Evolutionary conservation across 768 basidiomycete genomes (phyloP), one percentile per base, ranked within the genome.

Genomic region (Pleurotus pulmonarius): DNA sequence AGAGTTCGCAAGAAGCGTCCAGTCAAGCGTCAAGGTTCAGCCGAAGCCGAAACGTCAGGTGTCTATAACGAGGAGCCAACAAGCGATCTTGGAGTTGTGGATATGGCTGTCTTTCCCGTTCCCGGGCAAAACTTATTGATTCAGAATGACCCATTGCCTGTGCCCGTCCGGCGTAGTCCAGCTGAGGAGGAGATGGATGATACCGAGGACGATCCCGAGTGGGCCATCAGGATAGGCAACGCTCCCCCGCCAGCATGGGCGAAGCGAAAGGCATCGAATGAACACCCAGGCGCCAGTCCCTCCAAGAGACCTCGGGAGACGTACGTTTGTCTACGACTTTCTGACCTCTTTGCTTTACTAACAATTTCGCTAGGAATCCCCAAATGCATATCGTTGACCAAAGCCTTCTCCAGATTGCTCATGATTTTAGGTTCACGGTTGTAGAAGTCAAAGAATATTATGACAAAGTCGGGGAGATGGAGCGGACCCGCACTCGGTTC

Each of bases 381-480:
- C 74, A 72, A 41, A 67, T 88, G 46, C 87, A 89, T 65, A 80
- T 87, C 45, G 78, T 90, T 25, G 87, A 90, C 60, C 82, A 82
- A 62, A 78, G 73, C 9, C 78, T 92, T 39, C 69, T 70, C 26
- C 81, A 85, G 26, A 90, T 92, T 61, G 88, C 90, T 5, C 73
- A 68, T 37, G 83, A 88, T 38, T 87, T 75, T 62, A 76, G 84
- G 49, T 92, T 92, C 66, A 88, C 88, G 1, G 66, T 83, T 1
- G 85, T 86, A 59, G 90, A 92, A 69, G 89, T 92, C 12, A 80
- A 86, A 64, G 88, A 87, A 63, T 89, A 83, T 65, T 90, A 90
- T 59, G 86, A 90, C 63, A 82, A 77, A 59, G 86, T 80, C 57
- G 85, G 86, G 12, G 88, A 90, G 61, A 82, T 90, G 79, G 79